These are phyloP conservation scores for Purpureocillium takamizusanense DNA, from an alignment of 2,329 filamentous ascomycete species.

Conservation along the genomic window DNA sequence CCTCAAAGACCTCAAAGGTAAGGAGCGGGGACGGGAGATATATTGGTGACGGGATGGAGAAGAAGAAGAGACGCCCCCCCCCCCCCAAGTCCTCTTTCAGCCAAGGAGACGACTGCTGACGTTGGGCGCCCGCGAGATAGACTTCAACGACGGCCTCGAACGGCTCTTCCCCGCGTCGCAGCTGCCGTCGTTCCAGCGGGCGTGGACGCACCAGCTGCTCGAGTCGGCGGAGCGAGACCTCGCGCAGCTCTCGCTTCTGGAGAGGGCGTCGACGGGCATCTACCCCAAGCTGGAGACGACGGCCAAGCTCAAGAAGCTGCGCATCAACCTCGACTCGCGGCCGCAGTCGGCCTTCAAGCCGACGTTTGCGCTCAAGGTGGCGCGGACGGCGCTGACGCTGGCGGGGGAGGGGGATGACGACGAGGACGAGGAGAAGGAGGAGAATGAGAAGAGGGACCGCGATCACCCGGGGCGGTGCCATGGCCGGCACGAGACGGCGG, in stretches of 20 bases:
- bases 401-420: no score
- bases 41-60: no score
- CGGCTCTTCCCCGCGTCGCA: slow-evolving; percentile 34
- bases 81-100: no score
- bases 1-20: slow-evolving; percentile 30
- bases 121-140: slow-evolving; percentile 9
- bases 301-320: slow-evolving; percentile 33
- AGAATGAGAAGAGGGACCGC: no score
- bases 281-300: slow-evolving; percentile 33
- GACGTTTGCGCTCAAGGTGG: slow-evolving; percentile 31
- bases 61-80: no score
- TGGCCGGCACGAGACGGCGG: slow-evolving; percentile 21
- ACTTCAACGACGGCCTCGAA: slow-evolving; percentile 39
- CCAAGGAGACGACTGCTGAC: no score
- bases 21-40: neutral
- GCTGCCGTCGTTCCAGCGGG: slow-evolving; percentile 31
- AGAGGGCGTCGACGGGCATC: slow-evolving; percentile 28
- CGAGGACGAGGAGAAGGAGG: no score
- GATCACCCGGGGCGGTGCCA: slow-evolving; percentile 16
- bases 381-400: slow-evolving; percentile 19
- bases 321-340: slow-evolving; percentile 35
- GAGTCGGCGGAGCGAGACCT: slow-evolving; percentile 33
- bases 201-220: slow-evolving; percentile 38
- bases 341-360: slow-evolving; percentile 30
- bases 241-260: slow-evolving; percentile 30